A percentile compares a stretch with the other conserved stretches of the same genome.
Evolutionary conservation across 306 rosid genomes (phyloP).

Genomic region (Cicer arietinum): DNA sequence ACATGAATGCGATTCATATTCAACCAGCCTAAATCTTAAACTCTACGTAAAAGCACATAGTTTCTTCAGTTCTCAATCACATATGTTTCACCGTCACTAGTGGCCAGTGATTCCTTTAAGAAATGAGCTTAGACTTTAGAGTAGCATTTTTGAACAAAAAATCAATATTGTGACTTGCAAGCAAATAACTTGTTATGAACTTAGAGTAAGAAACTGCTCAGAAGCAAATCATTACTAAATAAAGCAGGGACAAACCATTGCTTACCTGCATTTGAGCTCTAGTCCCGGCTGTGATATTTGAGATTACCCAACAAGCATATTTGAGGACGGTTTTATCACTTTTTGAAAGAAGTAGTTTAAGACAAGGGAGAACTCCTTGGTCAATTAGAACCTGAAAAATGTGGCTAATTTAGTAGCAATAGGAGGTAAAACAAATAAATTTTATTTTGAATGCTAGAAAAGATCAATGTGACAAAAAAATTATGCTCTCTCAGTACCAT

Average conservation of each 20-base stretch:
- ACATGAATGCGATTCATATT: not conserved
- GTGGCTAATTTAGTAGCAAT: not conserved
- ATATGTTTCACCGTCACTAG: not conserved
- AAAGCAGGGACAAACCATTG: not conserved
- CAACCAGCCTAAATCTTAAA: not conserved
- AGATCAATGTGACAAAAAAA: not conserved
- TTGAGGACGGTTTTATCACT: slow-evolving; percentile 83
- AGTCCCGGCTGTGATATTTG: slow-evolving; percentile 82
- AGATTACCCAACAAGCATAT: slow-evolving; percentile 92
- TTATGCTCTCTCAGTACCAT: not conserved
- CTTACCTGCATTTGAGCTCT: slow-evolving; percentile 83
- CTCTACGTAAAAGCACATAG: not conserved
- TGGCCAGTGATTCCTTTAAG: not conserved
- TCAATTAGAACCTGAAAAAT: slow-evolving; percentile 67
- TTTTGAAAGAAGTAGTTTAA: slow-evolving; percentile 68
- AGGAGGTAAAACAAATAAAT: not conserved
- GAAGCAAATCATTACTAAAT: not conserved
- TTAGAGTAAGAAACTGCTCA: not conserved
- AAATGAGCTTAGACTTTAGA: not conserved
- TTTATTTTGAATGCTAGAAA: not conserved
- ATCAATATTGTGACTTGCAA: not conserved
- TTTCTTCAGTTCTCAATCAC: not conserved
- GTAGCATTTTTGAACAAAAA: not conserved
- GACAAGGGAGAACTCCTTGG: slow-evolving; percentile 75
- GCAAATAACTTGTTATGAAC: no score